Evolutionary conservation across 371 early-diverging fungal species (phyloP), one percentile per base, ranked within the genome.

Genomic region (Mucor mucedo): DNA sequence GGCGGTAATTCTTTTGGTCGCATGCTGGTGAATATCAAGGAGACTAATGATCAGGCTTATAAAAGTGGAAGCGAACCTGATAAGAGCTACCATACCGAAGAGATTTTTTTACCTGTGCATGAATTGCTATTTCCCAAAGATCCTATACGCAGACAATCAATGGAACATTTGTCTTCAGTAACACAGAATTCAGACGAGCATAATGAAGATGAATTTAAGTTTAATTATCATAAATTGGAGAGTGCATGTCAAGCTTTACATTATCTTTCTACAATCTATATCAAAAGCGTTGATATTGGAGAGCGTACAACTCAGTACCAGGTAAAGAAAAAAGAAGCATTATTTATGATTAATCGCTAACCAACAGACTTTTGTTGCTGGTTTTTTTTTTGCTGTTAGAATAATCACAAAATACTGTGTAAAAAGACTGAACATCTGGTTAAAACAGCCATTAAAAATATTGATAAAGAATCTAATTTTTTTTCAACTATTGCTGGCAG

Each of bases 401-500:
- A 28, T 28, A 50, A 50, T 28, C 10, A 28, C 3, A 11, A 8
- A 1, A 7, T 5, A 10, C 30, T 30, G 28, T 7, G 28, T 29
- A 13, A 2, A 3, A 50, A 50, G 30, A 28, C 28, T 11, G 3
- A 27, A 28, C 10, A 30, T 11, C 50, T 50, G 14, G 10, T 50
- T 30, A 14, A 3, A 29, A 27, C 28, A 50, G 50, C 50, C 2
- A 13, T 50, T 9, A 30, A 50, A 10, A 50, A 30, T 13, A 50
- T 30, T 28, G 10, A 50, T 29, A 10, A 4, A 1, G 21, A 52
- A 3, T 60, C 21, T 33, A 58, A 39, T 3, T 63, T 41, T 21
- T 63, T 63, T 52, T 39, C 64, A 2, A 63, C 64, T n/a, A 42
- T 58, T 13, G 32, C 64, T n/a, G 64, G 64, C 35, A 63, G 64